Evolutionary conservation across 2,329 filamentous ascomycete species (phyloP).

Genomic region (Biscogniauxia sp.): DNA sequence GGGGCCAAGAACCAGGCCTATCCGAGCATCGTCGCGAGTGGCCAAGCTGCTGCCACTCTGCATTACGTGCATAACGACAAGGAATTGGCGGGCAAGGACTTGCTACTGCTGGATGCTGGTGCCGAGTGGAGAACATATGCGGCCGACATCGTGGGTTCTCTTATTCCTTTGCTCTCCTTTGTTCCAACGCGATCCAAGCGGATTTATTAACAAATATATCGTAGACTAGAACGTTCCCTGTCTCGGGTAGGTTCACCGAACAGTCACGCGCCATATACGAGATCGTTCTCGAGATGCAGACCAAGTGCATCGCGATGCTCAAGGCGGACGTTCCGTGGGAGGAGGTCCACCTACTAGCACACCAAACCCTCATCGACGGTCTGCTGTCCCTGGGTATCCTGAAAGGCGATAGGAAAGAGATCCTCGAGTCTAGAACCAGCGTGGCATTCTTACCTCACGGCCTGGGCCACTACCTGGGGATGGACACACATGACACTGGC

Average conservation of each 20-base stretch:
- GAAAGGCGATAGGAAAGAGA: conserved; percentile 64
- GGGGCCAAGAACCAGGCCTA: conserved; percentile 85
- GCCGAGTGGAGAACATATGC: conserved; percentile 73
- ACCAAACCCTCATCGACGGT: conserved; percentile 78
- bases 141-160: conserved; percentile 56
- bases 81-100: conserved; percentile 66
- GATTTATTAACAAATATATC: background rate
- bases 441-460: conserved; percentile 91
- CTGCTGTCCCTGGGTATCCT: conserved; percentile 75
- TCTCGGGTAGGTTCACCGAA: conserved; percentile 66
- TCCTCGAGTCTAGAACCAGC: conserved; percentile 75
- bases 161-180: background rate
- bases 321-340: conserved; percentile 77
- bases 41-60: conserved; percentile 76
- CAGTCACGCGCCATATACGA: conserved; percentile 75
- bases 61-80: conserved; percentile 84
- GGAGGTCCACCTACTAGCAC: conserved; percentile 75
- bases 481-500: conserved; percentile 88
- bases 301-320: conserved; percentile 69
- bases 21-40: conserved; percentile 78
- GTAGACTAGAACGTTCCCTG: conserved; percentile 83
- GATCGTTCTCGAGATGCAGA: conserved; percentile 84
- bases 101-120: conserved; percentile 82
- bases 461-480: conserved; percentile 83
- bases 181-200: no score